These are phyloP conservation scores for Alternaria viburni DNA, from an alignment of 2,329 filamentous ascomycete species.

Conservation along the genomic window DNA sequence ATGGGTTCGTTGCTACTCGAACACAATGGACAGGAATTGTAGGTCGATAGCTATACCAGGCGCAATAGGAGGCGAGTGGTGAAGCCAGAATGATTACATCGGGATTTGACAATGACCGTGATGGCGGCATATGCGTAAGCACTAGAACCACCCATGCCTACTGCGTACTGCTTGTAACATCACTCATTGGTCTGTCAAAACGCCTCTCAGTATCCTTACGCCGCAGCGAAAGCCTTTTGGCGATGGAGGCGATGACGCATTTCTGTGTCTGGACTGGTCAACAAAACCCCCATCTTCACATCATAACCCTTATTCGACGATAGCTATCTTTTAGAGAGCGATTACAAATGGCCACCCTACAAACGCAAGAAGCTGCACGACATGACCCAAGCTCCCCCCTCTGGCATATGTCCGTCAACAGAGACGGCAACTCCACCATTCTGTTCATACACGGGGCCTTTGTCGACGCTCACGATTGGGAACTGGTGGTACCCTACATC, in stretches of 20 bases:
- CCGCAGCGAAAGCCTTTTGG: neutral
- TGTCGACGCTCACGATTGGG: neutral
- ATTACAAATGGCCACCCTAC: neutral
- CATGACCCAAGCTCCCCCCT: neutral
- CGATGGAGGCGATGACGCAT: neutral
- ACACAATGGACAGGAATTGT: fast-evolving
- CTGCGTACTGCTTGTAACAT: neutral
- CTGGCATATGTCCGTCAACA: neutral
- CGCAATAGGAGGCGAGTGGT: neutral
- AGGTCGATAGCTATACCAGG: neutral
- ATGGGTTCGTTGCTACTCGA: fast-evolving
- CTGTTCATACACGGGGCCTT: neutral
- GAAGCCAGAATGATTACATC: too few relatives aligned
- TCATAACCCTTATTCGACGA: neutral
- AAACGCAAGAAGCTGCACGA: neutral
- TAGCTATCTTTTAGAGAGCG: neutral
- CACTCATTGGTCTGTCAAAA: neutral
- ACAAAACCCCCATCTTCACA: neutral
- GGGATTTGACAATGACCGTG: too few relatives aligned
- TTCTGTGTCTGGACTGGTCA: neutral
- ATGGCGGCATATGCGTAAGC: neutral
- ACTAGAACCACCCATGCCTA: neutral
- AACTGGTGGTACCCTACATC: fast-evolving
- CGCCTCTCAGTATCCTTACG: neutral
- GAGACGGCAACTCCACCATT: neutral